Percentiles rank a stretch among this genome's conserved stretches.
These are phyloP conservation scores for Diplodia sapinea DNA, from an alignment of 2,329 filamentous ascomycete genomes.

Conservation along the genomic window DNA sequence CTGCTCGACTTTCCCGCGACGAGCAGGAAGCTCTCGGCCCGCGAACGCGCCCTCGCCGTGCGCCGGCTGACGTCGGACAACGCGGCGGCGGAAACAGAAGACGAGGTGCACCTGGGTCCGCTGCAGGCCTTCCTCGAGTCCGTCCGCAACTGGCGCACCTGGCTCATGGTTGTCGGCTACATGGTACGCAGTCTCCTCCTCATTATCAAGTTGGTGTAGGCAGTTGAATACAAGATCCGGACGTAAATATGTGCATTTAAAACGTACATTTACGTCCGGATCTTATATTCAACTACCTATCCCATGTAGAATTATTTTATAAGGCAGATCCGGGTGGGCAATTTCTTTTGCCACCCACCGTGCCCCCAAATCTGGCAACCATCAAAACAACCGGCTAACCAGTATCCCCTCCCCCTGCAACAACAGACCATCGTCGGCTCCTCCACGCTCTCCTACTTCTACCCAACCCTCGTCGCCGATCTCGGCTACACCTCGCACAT, in stretches of 20 bases:
- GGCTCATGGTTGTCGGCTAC: conserved; percentile 57
- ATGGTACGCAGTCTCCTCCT: conserved; percentile 49
- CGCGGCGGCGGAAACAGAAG: conserved; percentile 44
- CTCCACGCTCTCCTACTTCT: conserved; percentile 61
- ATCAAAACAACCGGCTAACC: neutral
- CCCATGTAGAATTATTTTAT: no score
- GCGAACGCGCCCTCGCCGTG: conserved; percentile 53
- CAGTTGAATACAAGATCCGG: no score
- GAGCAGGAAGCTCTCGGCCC: conserved; percentile 49
- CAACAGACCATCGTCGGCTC: conserved; percentile 52
- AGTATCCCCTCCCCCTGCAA: no score
- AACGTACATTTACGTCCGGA: no score
- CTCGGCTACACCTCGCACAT: conserved; percentile 55
- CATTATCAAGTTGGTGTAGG: no score
- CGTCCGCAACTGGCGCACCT: conserved; percentile 55
- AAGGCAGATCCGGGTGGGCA: no score
- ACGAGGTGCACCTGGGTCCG: conserved; percentile 44
- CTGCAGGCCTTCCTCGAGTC: conserved; percentile 49
- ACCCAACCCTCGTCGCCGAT: conserved; percentile 59
- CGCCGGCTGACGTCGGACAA: conserved; percentile 54
- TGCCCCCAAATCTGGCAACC: neutral
- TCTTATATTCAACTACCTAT: no score
- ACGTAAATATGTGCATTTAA: no score
- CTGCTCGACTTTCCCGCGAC: conserved; percentile 59
- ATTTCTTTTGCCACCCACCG: no score